Evolutionary conservation across 2,329 filamentous ascomycete genomes (phyloP), one percentile per base, ranked within the genome.

Genomic region (Aspergillus puulaauensis): DNA sequence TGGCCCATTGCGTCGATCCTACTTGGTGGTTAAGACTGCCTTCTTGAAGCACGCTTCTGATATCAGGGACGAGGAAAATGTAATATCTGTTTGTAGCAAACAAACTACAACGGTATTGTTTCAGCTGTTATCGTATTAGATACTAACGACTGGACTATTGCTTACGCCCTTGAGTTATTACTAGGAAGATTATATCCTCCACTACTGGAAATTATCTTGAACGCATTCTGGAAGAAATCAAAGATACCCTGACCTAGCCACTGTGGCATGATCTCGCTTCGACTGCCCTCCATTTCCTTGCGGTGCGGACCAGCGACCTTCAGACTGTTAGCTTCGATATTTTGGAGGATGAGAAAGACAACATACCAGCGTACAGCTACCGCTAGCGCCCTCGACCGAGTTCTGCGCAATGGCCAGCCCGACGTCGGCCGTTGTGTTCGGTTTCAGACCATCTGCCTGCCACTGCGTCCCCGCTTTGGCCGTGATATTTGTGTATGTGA

Each of bases 401-500:
- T 75, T 72, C 52, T 73, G 64, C 9, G 76, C 66, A 51, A 81
- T 76, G 5, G 72, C 66, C n/a, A 68, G 66, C 11, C 77, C 79
- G 12, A 81, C 79, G 21, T 75, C 70, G n/a, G 70, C 70, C 0
- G 75, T 70, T 1, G 71, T 73, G 58, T 80, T 80, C 37, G 75
- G 66, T 1, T 76, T 75, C 47, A 81, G 65, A 0, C 74, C 74
- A 19, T 69, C 66, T 19, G 70, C 66, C 21, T 66, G 64, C 77
- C 77, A 81, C 23, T 63, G 57, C 8, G 71, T 63, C 2, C 70
- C 67, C 54, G 79, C 76, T 2, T 74, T 70, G 14, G 68, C 68
- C 0, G 79, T 75, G 17, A 81, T 75, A 44, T 75, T 71, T 14
- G 79, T 81, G 3, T 77, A 75, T 0, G 79, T 81, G 11, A 79